Evolutionary conservation across 2,329 filamentous ascomycete genomes (phyloP), one percentile per base, ranked within the genome.

Genomic region (Aureobasidium sp.): DNA sequence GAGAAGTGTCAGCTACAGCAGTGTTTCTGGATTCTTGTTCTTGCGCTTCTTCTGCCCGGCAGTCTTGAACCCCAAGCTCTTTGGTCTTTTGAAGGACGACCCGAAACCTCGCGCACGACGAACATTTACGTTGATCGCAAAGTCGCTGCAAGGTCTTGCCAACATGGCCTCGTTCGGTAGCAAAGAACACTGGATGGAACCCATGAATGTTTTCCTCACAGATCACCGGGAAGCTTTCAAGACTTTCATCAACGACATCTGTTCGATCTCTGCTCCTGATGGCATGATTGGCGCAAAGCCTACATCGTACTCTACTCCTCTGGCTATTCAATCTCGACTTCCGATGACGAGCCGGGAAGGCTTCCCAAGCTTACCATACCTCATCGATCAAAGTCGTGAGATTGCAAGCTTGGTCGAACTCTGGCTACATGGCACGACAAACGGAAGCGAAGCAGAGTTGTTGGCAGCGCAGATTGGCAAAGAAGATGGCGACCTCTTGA

Each of bases 141-240:
- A 97, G 74, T 90, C 89, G 1, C 78, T 97, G 9, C 92, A 97
- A 75, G 92, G 91, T 17, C 81, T 97, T 63, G 91, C 91, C 19
- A 97, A 97, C 72, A 82, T 97, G 75, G 90, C 90, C 1, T 91
- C 85, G 0, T 97, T 97, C 71, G 93, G 93, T 44, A 92, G 89
- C 70, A 96, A 96, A 72, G 93, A 97, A 74, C 86, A 88, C n/a
- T 97, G 91, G 91, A 97, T 97, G 92, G 92, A 96, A 75, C 91
- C 91, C 0, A 97, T 97, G 93, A 97, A 97, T 71, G 84, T 83
- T 47, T 97, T 97, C 68, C 78, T 97, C 50, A 82, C 81, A 9
- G 80, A 84, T 1, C 87, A 96, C 69, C 85, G 91, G 22, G 82
- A 87, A 68, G 84, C 89, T 42, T 91, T 97, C 74, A 95, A 92